Conservation (phyloP, 305 asterid species). For the Solanum hybrid region DNA sequence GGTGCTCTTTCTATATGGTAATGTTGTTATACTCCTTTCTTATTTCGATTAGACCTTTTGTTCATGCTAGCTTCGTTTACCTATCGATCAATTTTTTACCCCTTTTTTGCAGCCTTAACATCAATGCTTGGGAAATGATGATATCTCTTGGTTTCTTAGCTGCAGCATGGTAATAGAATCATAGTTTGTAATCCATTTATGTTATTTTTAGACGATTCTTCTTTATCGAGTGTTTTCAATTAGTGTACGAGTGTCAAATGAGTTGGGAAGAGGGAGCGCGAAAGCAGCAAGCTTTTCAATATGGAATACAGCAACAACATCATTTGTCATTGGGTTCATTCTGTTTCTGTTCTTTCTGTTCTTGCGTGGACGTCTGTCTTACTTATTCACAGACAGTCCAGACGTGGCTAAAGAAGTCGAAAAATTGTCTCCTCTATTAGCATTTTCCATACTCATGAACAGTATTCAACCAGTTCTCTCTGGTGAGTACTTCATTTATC, state of each 20-base stretch:
- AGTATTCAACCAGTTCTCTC: slow-evolving; percentile 68
- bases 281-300: slow-evolving; percentile 38
- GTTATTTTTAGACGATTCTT: not conserved
- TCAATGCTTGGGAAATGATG: slow-evolving; percentile 64
- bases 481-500: slow-evolving; percentile 18
- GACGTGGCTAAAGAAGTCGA: slow-evolving; percentile 40
- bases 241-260: slow-evolving; percentile 53
- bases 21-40: not conserved
- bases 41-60: not conserved
- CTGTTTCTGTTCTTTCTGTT: slow-evolving; percentile 37
- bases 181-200: not conserved
- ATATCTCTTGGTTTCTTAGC: slow-evolving; percentile 59
- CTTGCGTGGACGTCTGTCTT: slow-evolving; percentile 42
- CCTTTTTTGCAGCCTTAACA: slow-evolving; percentile 39
- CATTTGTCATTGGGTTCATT: slow-evolving; percentile 34
- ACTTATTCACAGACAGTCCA: slow-evolving; percentile 36
- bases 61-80: not conserved
- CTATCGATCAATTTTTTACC: not conserved
- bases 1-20: slow-evolving; percentile 56
- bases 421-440: slow-evolving; percentile 45
- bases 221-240: not conserved
- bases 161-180: slow-evolving; percentile 47
- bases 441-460: slow-evolving; percentile 55
- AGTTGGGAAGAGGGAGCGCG: slow-evolving; percentile 49
- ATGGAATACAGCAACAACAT: slow-evolving; percentile 29